Conservation (phyloP, 352 stramenopile genomes). For the Globisporangium ultimum region DNA sequence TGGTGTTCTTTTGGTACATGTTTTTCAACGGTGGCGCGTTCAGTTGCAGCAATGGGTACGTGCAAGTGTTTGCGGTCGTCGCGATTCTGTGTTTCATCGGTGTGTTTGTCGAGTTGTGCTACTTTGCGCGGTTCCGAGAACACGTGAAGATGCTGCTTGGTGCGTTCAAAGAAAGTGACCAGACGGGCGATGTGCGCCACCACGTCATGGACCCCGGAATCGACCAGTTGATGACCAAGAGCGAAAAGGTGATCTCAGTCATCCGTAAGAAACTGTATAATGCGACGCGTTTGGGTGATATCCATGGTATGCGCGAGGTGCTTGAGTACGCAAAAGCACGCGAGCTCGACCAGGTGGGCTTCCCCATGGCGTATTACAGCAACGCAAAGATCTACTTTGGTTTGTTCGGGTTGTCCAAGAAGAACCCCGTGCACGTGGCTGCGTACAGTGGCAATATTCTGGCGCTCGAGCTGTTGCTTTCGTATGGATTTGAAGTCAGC, state of each 20-base stretch:
- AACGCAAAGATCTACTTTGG: conserved; percentile 45
- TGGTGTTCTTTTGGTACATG: conserved; percentile 79
- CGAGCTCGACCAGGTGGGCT: conserved; percentile 41
- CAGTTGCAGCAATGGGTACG: conserved; percentile 34
- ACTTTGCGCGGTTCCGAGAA: conserved; percentile 77
- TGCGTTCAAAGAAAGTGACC: conserved; percentile 77
- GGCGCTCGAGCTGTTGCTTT: conserved; percentile 53
- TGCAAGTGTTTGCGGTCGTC: conserved; percentile 54
- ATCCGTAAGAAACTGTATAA: conserved; percentile 77
- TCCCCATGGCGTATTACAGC: conserved; percentile 55
- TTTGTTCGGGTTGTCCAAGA: conserved; percentile 60
- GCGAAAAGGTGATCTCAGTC: conserved; percentile 42
- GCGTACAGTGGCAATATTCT: conserved; percentile 71
- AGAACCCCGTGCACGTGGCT: conserved; percentile 80
- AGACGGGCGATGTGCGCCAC: conserved; percentile 67
- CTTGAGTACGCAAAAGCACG: conserved; percentile 48
- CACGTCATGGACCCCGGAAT: conserved; percentile 53
- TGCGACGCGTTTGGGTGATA: conserved; percentile 57
- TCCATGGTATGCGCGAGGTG: conserved; percentile 58
- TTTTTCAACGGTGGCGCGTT: conserved; percentile 79
- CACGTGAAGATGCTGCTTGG: conserved; percentile 84
- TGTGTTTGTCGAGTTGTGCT: conserved; percentile 61
- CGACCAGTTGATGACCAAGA: conserved; percentile 56
- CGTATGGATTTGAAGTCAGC: conserved; percentile 55
- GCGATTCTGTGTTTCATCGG: conserved; percentile 53